Evolutionary conservation across 2,329 filamentous ascomycete species (phyloP).

Genomic region (Arthrobotrys conoides): DNA sequence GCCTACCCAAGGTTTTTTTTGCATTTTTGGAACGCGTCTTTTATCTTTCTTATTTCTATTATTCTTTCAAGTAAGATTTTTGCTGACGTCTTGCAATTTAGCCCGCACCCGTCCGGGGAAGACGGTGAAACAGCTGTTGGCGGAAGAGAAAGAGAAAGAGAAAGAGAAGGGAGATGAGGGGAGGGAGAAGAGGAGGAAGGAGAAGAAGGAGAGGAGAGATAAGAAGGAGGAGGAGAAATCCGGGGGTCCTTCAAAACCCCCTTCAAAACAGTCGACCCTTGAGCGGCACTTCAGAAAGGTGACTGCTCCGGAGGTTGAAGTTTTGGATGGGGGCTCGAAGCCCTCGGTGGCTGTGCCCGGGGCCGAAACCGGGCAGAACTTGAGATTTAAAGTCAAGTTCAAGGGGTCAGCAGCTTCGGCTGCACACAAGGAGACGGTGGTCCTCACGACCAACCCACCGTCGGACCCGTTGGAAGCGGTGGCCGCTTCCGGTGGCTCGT

Average conservation of each 20-base stretch:
- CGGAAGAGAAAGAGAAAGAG: conserved; percentile 8
- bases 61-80: background rate
- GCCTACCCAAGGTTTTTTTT: background rate
- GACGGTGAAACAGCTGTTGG: conserved; percentile 1
- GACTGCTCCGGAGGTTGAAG: conserved; percentile 29
- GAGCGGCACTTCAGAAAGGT: conserved; percentile 37
- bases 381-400: conserved; percentile 32
- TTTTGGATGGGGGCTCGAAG: conserved; percentile 18
- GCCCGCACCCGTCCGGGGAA: conserved; percentile 26
- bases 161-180: background rate
- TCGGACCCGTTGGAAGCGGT: conserved; percentile 46
- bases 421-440: conserved; percentile 30
- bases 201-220: conserved; percentile 16
- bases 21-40: conserved; percentile 5
- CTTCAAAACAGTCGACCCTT: conserved; percentile 49
- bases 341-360: background rate
- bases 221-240: conserved; percentile 27
- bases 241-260: background rate
- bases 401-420: conserved; percentile 9
- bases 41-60: background rate
- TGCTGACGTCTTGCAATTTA: conserved; percentile 1
- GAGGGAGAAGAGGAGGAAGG: conserved; percentile 15
- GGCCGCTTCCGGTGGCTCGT: conserved; percentile 26
- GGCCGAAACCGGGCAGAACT: conserved; percentile 25
- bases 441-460: conserved; percentile 51